Percentiles rank a stretch among this genome's conserved stretches.
Conservation (phyloP, 2,329 filamentous ascomycete genomes). For the Colletotrichum lini region DNA sequence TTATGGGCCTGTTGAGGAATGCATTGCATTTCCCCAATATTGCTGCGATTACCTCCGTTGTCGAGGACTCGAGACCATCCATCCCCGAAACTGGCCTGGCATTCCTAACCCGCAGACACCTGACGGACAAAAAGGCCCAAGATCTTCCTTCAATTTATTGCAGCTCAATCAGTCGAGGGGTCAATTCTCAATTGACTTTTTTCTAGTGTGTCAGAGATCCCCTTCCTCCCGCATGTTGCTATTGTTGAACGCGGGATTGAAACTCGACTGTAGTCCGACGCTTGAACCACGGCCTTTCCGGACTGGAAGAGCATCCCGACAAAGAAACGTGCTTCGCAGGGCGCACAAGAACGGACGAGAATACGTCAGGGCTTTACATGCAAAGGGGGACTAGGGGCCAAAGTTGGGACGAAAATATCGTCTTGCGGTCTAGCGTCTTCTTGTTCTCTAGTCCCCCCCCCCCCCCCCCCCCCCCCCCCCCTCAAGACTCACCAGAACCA, state of each 20-base stretch:
- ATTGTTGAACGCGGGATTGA: neutral
- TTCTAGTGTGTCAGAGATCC: slow-evolving; percentile 26
- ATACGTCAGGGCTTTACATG: slow-evolving; percentile 38
- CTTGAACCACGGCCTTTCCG: slow-evolving; percentile 8
- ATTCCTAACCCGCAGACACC: slow-evolving; percentile 33
- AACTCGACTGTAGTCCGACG: neutral
- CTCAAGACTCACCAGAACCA: slow-evolving; percentile 26
- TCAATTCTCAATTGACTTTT: neutral
- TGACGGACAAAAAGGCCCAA: neutral
- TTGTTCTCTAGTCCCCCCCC: slow-evolving; percentile 10
- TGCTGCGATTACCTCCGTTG: slow-evolving; percentile 13
- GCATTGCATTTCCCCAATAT: slow-evolving; percentile 1
- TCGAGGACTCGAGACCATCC: neutral
- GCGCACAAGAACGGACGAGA: slow-evolving; percentile 17
- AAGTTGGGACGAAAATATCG: slow-evolving; percentile 39
- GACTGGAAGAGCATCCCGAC: slow-evolving; percentile 16
- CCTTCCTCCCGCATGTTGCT: neutral
- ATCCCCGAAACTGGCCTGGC: slow-evolving; percentile 11
- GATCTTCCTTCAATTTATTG: slow-evolving; percentile 8
- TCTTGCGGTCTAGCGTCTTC: slow-evolving; percentile 16
- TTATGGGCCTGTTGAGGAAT: slow-evolving; percentile 10
- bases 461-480: slow-evolving; percentile 10
- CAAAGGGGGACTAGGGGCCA: slow-evolving; percentile 10
- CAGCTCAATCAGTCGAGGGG: slow-evolving; percentile 1
- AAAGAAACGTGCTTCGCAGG: slow-evolving; percentile 29